These are phyloP conservation scores for Talaromyces adpressus DNA, from an alignment of 495 filamentous ascomycete genomes.

Conservation along the genomic window DNA sequence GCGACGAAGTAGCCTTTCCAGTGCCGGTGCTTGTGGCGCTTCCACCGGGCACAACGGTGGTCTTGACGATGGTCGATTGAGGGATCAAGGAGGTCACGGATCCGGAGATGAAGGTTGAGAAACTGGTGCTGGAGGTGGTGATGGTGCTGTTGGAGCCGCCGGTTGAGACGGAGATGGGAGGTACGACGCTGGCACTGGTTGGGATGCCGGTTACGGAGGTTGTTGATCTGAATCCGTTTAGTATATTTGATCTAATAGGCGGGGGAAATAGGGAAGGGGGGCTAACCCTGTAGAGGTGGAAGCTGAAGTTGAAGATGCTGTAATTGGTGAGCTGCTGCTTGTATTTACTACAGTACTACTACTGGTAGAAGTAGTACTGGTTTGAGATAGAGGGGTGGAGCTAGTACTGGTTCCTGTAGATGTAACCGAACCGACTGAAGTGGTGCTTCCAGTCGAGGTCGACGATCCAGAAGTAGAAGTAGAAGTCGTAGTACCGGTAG, in stretches of 20 bases:
- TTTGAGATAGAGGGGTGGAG: conserved; percentile 1
- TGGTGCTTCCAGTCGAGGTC: neutral
- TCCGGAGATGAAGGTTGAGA: conserved; percentile 6
- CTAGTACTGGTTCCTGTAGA: conserved; percentile 2
- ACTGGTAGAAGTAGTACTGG: neutral
- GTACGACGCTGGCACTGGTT: conserved; percentile 2
- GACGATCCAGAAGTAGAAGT: neutral
- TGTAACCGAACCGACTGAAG: neutral
- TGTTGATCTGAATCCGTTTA: neutral
- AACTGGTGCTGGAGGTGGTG: conserved; percentile 4
- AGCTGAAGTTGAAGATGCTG: neutral
- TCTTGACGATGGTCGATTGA: conserved; percentile 6
- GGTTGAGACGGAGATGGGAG: conserved; percentile 3
- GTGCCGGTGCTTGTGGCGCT: neutral
- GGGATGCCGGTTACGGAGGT: conserved; percentile 4
- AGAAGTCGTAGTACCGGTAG: neutral
- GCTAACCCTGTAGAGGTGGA: neutral
- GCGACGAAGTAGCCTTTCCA: neutral
- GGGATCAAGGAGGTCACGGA: neutral
- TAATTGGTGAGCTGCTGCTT: conserved; percentile 5
- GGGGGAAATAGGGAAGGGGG: too few species aligned
- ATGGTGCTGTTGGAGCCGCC: conserved; percentile 5
- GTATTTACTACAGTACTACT: neutral
- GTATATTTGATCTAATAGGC: neutral
- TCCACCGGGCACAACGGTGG: conserved; percentile 3